Base-by-base conservation (phyloP, 495 filamentous ascomycete genomes). In the Clavariopsis aquatica region DNA sequence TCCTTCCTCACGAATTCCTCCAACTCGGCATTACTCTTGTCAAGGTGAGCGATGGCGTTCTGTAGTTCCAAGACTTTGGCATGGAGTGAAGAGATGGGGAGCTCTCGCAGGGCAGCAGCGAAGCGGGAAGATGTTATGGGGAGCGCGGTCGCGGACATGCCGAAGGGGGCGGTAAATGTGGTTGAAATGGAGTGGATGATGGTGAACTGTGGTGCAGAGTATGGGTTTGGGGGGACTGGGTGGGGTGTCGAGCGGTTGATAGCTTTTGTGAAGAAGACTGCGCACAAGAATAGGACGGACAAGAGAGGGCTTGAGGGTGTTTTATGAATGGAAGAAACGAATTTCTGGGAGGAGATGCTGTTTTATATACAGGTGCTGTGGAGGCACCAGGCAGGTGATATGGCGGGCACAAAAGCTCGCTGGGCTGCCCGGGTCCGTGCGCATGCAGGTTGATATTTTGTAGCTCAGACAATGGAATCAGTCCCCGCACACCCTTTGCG, bases 31-130 rank as follows among this genome's bases (percentile, higher is more conserved):
- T 96, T 96, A 24, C 88, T 92, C 76, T 85, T 84, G 58, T 85
- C 80, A 22, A 96, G 88, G 73, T 96, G 92, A 9, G 84, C 79
- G 73, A 94, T 90, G 55, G 82, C 86, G 80, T 95, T 96, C 72
- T 83, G 85, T 43, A 96, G 79, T 73, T 96, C 92, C 66, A 85
- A 81, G 66, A 86, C 85, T 80, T 96, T 96, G 75, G 84, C 77
- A 78, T 92, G 87, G 45, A 96, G 83, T 45, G 81, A 78, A 60
- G 83, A 81, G 70, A 93, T 76, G 38, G 89, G 82, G 26, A 96
- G 86, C 65, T 87, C 84, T 67, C 81, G 75, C 63, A 96, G 81
- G 15, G 92, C 92, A 72, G 81, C 79, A 64, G 89, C 85, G 80
- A 92, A 90, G 68, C 79, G 80, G 29, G 79, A 70, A 24, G 86